Evolutionary conservation across 2,329 filamentous ascomycete genomes (phyloP).

Genomic region (Ophidiomyces ophidiicola): DNA sequence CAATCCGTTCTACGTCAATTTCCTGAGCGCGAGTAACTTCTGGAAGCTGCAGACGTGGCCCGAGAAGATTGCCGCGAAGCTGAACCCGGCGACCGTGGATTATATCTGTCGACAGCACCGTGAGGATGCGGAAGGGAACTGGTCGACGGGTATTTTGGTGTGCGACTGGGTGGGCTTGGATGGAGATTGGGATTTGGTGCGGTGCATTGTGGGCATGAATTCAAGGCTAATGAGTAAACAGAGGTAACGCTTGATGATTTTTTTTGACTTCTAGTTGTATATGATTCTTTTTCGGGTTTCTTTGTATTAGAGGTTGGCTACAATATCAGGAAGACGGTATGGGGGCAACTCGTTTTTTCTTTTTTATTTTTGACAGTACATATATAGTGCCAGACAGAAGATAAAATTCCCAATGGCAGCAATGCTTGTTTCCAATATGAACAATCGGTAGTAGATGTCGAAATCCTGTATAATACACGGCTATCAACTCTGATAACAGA

Average conservation of each 20-base stretch:
- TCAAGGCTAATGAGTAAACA: conserved; percentile 41
- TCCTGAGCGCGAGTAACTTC: conserved; percentile 83
- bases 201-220: conserved; percentile 86
- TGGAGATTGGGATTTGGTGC: conserved; percentile 82
- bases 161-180: conserved; percentile 84
- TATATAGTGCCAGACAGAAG: no score
- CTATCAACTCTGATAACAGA: conserved; percentile 1
- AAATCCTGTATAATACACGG: conserved; percentile 8
- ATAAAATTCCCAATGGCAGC: no score
- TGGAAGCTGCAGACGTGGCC: conserved; percentile 90
- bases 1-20: conserved; percentile 74
- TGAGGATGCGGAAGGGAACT: conserved; percentile 48
- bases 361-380: no score
- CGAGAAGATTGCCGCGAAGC: conserved; percentile 72
- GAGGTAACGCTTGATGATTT: conserved; percentile 3
- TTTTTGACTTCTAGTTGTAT: conserved; percentile 12
- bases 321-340: not conserved
- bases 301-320: not conserved
- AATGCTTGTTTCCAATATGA: no score
- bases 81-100: conserved; percentile 63
- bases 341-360: no score
- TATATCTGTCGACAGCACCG: conserved; percentile 46
- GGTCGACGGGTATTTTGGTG: conserved; percentile 74
- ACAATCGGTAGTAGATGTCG: not conserved
- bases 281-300: not conserved